phyloP scores from a whole-genome alignment of 2,329 filamentous ascomycete genomes.

The Diplodia sapinea region DNA sequence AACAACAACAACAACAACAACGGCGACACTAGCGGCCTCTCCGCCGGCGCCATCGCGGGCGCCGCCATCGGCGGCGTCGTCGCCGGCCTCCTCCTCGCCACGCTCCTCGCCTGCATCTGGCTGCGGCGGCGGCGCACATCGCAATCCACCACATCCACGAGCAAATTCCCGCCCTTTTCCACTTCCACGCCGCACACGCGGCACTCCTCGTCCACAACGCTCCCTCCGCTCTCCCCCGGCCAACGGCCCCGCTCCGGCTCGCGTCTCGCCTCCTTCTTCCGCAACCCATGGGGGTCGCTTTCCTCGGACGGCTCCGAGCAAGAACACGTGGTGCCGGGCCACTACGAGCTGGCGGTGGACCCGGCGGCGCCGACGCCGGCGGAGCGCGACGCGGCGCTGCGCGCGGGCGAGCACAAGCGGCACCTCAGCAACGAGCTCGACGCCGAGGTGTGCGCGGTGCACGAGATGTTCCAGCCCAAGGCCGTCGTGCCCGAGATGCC shows the following conservation, averaged over 20 bases:
- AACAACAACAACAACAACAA: too few relatives aligned
- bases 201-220: not conserved
- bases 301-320: too few relatives aligned
- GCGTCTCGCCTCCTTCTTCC: slow-evolving; percentile 19
- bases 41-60: slow-evolving; percentile 43
- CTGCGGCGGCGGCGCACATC: slow-evolving; percentile 7
- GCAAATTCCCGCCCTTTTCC: not conserved
- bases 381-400: not conserved
- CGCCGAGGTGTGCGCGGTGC: not conserved
- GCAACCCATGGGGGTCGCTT: slow-evolving; percentile 10
- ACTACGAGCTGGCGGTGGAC: not conserved
- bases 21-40: slow-evolving; percentile 32
- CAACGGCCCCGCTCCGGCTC: slow-evolving; percentile 13
- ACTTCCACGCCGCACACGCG: not conserved
- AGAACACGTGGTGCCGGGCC: too few relatives aligned
- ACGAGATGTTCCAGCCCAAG: slow-evolving; percentile 29
- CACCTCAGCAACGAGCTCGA: slow-evolving; percentile 17
- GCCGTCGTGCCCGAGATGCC: slow-evolving; percentile 5
- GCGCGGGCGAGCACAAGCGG: slow-evolving; percentile 9
- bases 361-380: slow-evolving; percentile 1
- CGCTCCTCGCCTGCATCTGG: slow-evolving; percentile 41
- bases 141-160: not conserved
- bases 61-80: slow-evolving; percentile 40
- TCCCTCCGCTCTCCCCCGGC: not conserved
- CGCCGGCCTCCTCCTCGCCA: slow-evolving; percentile 35